Evolutionary conservation across 148 eudicot species (phyloP).

Genomic region (Fagopyrum tataricum): DNA sequence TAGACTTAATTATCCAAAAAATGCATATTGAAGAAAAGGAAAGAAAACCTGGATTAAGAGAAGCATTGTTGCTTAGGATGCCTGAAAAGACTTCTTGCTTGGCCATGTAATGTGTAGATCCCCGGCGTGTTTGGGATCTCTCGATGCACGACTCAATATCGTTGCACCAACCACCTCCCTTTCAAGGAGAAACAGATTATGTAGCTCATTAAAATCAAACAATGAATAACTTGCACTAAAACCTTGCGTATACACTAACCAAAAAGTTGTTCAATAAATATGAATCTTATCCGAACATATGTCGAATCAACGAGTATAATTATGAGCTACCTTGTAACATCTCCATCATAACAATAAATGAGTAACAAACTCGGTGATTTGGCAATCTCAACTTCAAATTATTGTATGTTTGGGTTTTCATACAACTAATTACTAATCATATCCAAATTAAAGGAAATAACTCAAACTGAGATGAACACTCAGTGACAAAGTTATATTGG

Average conservation of each 20-base stretch:
- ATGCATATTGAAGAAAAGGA: neutral
- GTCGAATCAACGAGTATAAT: too few relatives aligned
- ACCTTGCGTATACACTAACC: neutral
- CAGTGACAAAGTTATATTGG: too few relatives aligned
- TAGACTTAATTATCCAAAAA: neutral
- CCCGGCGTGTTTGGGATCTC: constrained; percentile 70
- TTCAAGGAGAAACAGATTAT: neutral
- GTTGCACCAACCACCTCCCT: constrained; percentile 99
- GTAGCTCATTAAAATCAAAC: neutral
- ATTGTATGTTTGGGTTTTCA: too few relatives aligned
- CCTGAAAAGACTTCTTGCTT: constrained; percentile 61
- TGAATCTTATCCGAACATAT: too few relatives aligned
- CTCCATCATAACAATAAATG: neutral
- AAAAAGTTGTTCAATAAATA: neutral
- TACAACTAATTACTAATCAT: neutral
- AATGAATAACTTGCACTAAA: neutral
- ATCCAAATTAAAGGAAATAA: neutral
- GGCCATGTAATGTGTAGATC: constrained; percentile 72
- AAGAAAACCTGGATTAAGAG: constrained; percentile 66
- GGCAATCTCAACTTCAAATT: too few relatives aligned
- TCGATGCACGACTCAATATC: constrained; percentile 63
- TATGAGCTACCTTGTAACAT: neutral
- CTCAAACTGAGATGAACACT: neutral
- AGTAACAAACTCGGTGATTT: too few relatives aligned
- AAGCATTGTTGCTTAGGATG: constrained; percentile 66